Evolutionary conservation across 306 rosid species (phyloP), one percentile per base, ranked within the genome.

Genomic region (Cicer bijugum): DNA sequence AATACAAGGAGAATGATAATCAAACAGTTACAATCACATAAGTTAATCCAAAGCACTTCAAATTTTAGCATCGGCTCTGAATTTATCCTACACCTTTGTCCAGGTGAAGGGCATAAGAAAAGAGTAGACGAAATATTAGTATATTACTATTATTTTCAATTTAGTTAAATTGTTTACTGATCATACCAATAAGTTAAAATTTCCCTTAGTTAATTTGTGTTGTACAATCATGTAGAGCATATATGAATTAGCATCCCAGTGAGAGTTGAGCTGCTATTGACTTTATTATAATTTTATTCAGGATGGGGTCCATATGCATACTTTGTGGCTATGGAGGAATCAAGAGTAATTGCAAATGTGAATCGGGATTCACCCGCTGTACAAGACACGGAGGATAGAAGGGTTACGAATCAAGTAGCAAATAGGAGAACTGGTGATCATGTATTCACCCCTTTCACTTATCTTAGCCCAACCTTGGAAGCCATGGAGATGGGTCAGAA

Each of bases 251-350:
- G 10, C 67, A 12, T 67, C 61, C 23, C 15, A 43, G 17, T 4
- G 40, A 57, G 45, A 28, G 35, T 28, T 10, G 57, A 47, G 69
- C 64, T 37, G 12, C n/a, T 17, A 64, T 23, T 28, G 10, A 17
- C 17, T 52, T 70, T 2, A 15, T 45, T 59, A 3, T 3, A 28
- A 5, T 28, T 74, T 8, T 60, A 56, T 81, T 76, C 86, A 94
- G 98, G 98, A 68, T 94, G 98, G 98, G 90, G 97, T 35, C 86
- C 98, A 48, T 89, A 94, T 19, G 97, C 98, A 69, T 94, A 94
- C 76, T 94, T 94, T 80, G 23, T 1, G 65, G 92, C 94, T 0
- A 12, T 80, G 77, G 92, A 91, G 71, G 94, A 89, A 80, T 12
- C 80, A 3, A 79, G 79, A 51, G 15, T 56, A 52, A 79, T 48